Evolutionary conservation across 2,329 filamentous ascomycete species (phyloP), one percentile per base, ranked within the genome.

Genomic region (Diaporthe citrichinensis): DNA sequence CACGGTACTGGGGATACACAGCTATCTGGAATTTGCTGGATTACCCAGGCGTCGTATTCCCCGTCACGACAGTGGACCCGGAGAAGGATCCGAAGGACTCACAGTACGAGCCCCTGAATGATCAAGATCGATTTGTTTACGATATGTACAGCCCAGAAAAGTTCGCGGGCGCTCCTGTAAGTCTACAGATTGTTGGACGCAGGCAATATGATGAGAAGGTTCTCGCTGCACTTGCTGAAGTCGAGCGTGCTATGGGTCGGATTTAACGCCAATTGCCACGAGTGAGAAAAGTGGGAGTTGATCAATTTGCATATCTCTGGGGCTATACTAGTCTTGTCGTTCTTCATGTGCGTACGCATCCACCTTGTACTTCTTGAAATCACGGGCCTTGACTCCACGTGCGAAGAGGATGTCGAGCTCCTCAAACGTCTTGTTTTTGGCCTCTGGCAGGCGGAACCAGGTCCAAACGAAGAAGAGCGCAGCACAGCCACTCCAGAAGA

Each of bases 21-120:
- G 78, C 79, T 4, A 79, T 82, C 31, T 83, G 80, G 79, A 84
- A 84, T 49, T 78, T 82, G 5, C 80, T 83, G 1, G 82, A 84
- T 51, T 78, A 80, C 17, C 81, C 81, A 0, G 79, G 74, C 36
- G 74, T 77, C 10, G 76, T 80, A 2, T 80, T 83, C 25, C 81
- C 82, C 7, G 80, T 79, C 2, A 31, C 78, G 36, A 74, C 57
- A 34, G 72, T 53, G 34, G 62, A 68, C 62, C 59, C 59, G 28
- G 61, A 41, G 10, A n/a, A 69, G 36, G 71, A 73, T 31, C 53
- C 28, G 14, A 51, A 44, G 36, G 57, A 72, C 31, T 39, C 71
- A 46, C 36, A 72, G 14, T 72, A 73, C 49, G 31, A 61, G 25
- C 74, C 53, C 25, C 25, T 57, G 6, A 57, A 57, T 4, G 53